Base-by-base conservation (phyloP, 2,329 filamentous ascomycete species). In the Botrytis porri region DNA sequence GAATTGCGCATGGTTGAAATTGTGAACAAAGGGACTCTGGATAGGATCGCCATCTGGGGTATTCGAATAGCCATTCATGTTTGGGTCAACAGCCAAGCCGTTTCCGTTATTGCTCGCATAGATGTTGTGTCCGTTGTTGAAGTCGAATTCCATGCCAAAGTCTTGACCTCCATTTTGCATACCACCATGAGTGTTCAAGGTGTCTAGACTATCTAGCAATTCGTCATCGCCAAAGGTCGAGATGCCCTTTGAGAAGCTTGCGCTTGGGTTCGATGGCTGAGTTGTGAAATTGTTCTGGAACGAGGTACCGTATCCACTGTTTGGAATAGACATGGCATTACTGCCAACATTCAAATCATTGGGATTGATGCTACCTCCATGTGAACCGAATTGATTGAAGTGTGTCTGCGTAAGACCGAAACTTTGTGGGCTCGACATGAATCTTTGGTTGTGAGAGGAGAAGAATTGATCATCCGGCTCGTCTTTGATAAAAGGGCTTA, bases 21-120 rank as follows among this genome's bases (percentile, higher is more conserved):
- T 90, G 77, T 92, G 89, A 60, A 93, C 88, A 79, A 94, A 98
- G 0, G 95, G 95, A 79, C 94, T 98, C 80, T 97, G 93, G 74
- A 97, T 95, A 9, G 95, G 94, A 70, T 94, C 92, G 70, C 94
- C 94, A 75, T 98, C 95, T 5, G 95, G 95, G 2, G 95, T 97
- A 81, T 93, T 93, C 32, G 95, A 97, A 82, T 92, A 98, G 75
- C 93, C 89, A 79, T 92, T 92, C 80, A 94, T 90, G 65, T 87
- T 80, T 35, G 86, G 88, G 76, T 93, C 90, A 78, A 91, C 88
- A 74, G 89, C 87, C 54, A 92, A 82, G 73, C 84, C 80, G 74
- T 85, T 86, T 69, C 84, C 86, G 73, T 91, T 90, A 73, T 92
- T 83, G 70, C 82, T 81, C 71, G 82, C 78, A 77, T 88, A 90